Evolutionary conservation across 2,329 filamentous ascomycete genomes (phyloP).

Genomic region (Phyllosticta citribraziliensis): DNA sequence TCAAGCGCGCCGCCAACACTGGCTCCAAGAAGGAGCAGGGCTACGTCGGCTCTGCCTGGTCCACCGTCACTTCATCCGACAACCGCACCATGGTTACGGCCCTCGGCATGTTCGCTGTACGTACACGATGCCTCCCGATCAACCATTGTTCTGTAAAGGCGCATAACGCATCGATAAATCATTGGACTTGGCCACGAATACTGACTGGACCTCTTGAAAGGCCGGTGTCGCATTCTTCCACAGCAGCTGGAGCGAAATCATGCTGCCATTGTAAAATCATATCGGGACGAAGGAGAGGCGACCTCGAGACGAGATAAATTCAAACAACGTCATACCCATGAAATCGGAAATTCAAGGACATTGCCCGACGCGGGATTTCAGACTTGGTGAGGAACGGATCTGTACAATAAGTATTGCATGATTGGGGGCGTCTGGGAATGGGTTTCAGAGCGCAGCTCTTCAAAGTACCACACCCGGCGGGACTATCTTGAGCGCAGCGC

Average conservation of each 20-base stretch:
- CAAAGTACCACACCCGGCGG: background rate
- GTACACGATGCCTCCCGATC: conserved; percentile 14
- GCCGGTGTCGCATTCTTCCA: conserved; percentile 43
- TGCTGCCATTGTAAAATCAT: conserved; percentile 37
- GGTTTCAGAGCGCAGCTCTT: background rate
- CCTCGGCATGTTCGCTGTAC: conserved; percentile 42
- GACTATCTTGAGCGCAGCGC: too few relatives aligned
- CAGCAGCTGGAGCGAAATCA: conserved; percentile 43
- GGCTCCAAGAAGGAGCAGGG: background rate
- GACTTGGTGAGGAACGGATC: background rate
- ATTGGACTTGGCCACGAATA: background rate
- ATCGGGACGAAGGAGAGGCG: background rate
- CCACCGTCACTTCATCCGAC: conserved; percentile 36
- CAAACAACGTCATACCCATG: background rate
- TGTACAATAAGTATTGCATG: background rate
- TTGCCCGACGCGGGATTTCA: background rate
- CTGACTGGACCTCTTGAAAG: conserved; percentile 19
- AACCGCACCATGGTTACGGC: conserved; percentile 41
- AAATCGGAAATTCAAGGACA: background rate
- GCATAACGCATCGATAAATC: background rate
- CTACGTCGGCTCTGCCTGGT: conserved; percentile 19
- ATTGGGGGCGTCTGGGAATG: background rate
- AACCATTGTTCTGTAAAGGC: background rate
- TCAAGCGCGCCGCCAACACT: background rate
- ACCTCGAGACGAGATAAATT: background rate